These are phyloP conservation scores for Cichorium intybus DNA, from an alignment of 140 eudicot genomes.

Conservation along the genomic window DNA sequence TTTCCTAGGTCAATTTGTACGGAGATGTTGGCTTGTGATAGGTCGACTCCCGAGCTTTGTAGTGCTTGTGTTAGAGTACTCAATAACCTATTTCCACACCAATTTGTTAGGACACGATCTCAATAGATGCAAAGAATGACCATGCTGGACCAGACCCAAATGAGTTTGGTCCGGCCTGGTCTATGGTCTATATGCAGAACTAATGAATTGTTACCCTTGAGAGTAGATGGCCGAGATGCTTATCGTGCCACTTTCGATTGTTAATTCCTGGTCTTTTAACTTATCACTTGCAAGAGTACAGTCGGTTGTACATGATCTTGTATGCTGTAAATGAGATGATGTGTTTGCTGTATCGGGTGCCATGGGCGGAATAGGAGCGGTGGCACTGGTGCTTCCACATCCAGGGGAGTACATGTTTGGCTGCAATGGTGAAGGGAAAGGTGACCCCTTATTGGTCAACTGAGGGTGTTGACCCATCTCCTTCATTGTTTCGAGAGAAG, in stretches of 20 bases:
- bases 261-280: conserved; percentile 56
- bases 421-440: conserved; percentile 43
- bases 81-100: conserved; percentile 55
- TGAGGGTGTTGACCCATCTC: conserved; percentile 39
- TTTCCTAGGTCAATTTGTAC: conserved; percentile 85
- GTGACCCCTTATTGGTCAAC: conserved; percentile 34
- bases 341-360: conserved; percentile 41
- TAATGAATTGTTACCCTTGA: conserved; percentile 56
- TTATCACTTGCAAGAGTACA: conserved; percentile 39
- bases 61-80: conserved; percentile 74
- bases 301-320: conserved; percentile 45
- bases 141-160: background rate
- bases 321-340: conserved; percentile 46
- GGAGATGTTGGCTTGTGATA: conserved; percentile 83
- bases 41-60: conserved; percentile 79
- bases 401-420: conserved; percentile 45
- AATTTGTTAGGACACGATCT: background rate
- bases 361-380: conserved; percentile 35
- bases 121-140: background rate
- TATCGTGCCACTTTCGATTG: conserved; percentile 86
- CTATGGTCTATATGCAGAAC: too few species aligned
- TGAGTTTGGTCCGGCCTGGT: background rate
- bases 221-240: conserved; percentile 82
- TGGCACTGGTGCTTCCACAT: conserved; percentile 35
- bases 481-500: conserved; percentile 33